A percentile compares a stretch with the other conserved stretches of the same genome.
Conservation (phyloP, 2,329 filamentous ascomycete genomes). For the Trichoderma sp. region DNA sequence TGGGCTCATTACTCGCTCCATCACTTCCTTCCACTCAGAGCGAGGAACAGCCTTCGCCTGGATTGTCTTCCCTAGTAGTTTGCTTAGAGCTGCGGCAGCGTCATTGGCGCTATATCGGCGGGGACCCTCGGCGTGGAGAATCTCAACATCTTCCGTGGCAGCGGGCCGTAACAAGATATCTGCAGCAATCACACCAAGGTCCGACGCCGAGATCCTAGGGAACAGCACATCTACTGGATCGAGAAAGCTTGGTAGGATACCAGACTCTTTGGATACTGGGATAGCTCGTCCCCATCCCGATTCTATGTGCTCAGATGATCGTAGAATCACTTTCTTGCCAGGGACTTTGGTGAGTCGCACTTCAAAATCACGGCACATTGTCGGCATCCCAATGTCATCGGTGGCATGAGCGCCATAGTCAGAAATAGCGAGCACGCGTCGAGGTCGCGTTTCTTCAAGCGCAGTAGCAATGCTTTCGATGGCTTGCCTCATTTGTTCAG, state of each 20-base stretch:
- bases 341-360: not conserved
- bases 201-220: not conserved
- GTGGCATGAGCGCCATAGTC: slow-evolving; percentile 5
- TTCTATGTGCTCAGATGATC: not conserved
- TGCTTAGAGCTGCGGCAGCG: not conserved
- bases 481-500: not conserved
- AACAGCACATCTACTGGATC: not conserved
- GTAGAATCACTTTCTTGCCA: not conserved
- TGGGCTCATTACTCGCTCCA: not conserved
- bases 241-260: not conserved
- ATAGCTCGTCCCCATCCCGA: not conserved
- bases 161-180: not conserved
- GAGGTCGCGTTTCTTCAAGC: not conserved
- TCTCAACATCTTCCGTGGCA: not conserved
- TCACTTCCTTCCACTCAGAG: not conserved
- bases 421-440: not conserved
- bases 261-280: not conserved
- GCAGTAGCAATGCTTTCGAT: slow-evolving; percentile 2
- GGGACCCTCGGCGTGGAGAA: not conserved
- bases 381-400: not conserved
- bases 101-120: not conserved
- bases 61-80: not conserved
- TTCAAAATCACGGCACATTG: not conserved
- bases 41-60: not conserved
- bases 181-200: not conserved